These are phyloP conservation scores for Amaranthus cruentus DNA, from an alignment of 148 eudicot species.

Conservation along the genomic window DNA sequence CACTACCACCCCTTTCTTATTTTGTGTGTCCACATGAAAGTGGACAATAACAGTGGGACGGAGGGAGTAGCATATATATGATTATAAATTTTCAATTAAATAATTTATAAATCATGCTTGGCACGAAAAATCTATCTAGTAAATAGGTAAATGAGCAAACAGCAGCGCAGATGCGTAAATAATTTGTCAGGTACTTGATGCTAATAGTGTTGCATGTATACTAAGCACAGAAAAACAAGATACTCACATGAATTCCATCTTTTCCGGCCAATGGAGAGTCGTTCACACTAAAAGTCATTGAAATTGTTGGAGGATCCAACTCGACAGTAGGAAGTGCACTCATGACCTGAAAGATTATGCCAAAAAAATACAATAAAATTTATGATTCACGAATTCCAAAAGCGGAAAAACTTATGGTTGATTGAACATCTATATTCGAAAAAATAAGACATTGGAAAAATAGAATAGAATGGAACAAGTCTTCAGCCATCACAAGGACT, in stretches of 20 bases:
- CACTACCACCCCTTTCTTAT: too few species aligned
- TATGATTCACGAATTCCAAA: not conserved
- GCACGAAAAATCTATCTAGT: too few species aligned
- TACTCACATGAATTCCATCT: constrained; percentile 91
- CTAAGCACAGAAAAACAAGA: not conserved
- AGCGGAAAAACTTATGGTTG: not conserved
- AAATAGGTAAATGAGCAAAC: not conserved
- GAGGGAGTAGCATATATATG: too few species aligned
- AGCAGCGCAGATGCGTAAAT: not conserved
- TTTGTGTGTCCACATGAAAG: too few species aligned
- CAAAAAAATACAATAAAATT: not conserved
- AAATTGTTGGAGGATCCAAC: constrained; percentile 97
- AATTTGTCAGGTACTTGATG: not conserved
- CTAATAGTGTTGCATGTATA: not conserved
- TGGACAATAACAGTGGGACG: too few species aligned
- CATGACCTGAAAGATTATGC: constrained; percentile 46
- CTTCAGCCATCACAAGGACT: not conserved
- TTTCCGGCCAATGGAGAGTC: constrained; percentile 97
- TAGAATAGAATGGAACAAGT: not conserved
- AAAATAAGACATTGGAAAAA: not conserved
- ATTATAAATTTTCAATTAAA: too few species aligned
- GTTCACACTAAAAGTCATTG: constrained; percentile 98
- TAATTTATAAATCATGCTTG: too few species aligned
- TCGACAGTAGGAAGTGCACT: constrained; percentile 77
- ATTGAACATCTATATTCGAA: not conserved